Evolutionary conservation across 2,329 filamentous ascomycete species (phyloP), one percentile per base, ranked within the genome.

Genomic region (Didymella lethalis): DNA sequence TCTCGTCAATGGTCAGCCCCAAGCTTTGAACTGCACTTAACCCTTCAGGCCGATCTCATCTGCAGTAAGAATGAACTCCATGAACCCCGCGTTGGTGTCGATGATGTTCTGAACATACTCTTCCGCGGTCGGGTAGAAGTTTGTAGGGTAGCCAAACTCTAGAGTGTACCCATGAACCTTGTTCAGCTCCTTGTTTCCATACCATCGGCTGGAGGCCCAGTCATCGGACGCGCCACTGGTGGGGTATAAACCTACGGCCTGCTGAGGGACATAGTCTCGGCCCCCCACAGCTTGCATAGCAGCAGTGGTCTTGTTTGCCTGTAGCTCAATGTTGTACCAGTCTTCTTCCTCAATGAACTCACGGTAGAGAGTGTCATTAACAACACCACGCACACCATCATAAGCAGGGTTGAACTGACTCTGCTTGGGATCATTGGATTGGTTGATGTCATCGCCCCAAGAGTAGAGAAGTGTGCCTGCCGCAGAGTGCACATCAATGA

Each of bases 401-500:
- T 82, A 88, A 8, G 76, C 70, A 2, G 76, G 54, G 77, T 86
- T 87, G 50, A 78, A 70, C 64, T 86, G 84, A 72, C 79, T 86
- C 76, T 84, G 82, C 59, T 64, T 69, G 0, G 80, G 70, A 41
- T 82, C 77, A 1, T 70, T 74, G 36, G 75, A 75, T 69, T 87
- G 85, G 61, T 82, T 77, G 53, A 81, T 76, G 64, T 87, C 84
- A 66, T 84, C 82, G 28, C 85, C 85, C 85, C 85, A 87, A 40
- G 77, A 80, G 69, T 86, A 86, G 11, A 87, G 74, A n/a, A 87
- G 73, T 7, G 80, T 77, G 7, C 83, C 84, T 1, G 79, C 78
- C 45, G 78, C 83, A 4, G 84, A 86, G 77, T 88, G 85, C 32
- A 87, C 75, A 61, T 88, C 85, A 41, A 86, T 75, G 67, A 84